A percentile compares a stretch with the other conserved stretches of the same genome.
Evolutionary conservation across 257 asterid genomes (phyloP).

Genomic region (Fraxinus pennsylvanica): DNA sequence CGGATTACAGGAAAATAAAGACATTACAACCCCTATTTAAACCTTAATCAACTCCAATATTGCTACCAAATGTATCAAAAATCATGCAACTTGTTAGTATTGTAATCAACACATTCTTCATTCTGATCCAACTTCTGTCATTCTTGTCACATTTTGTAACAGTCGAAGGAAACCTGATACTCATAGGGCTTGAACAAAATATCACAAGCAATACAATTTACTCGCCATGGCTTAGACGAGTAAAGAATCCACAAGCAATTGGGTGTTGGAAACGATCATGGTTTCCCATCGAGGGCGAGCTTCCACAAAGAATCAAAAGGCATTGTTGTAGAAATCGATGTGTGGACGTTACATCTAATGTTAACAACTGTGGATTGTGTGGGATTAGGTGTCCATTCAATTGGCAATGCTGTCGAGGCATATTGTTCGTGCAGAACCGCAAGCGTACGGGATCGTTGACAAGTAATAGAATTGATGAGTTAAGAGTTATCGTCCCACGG

Average conservation of each 20-base stretch:
- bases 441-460: too few species aligned
- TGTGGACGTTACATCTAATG: background rate
- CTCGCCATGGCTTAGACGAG: background rate
- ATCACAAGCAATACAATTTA: background rate
- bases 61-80: background rate
- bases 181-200: background rate
- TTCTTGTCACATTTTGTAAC: background rate
- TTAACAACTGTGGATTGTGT: conserved; percentile 66
- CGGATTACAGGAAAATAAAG: background rate
- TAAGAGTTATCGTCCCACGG: too few species aligned
- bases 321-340: background rate
- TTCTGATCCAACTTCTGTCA: background rate
- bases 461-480: too few species aligned
- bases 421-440: conserved; percentile 1
- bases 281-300: background rate
- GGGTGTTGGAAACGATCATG: background rate
- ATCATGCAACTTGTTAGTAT: background rate
- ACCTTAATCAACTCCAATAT: background rate
- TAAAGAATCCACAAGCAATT: background rate
- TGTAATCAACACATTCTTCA: background rate
- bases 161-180: background rate
- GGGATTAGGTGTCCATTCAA: conserved; percentile 63
- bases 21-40: background rate
- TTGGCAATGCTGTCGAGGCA: conserved; percentile 62
- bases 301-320: background rate